A percentile compares a stretch with the other conserved stretches of the same genome.
These are phyloP conservation scores for Ormosia semicastrata DNA, from an alignment of 306 rosid species.

Conservation along the genomic window DNA sequence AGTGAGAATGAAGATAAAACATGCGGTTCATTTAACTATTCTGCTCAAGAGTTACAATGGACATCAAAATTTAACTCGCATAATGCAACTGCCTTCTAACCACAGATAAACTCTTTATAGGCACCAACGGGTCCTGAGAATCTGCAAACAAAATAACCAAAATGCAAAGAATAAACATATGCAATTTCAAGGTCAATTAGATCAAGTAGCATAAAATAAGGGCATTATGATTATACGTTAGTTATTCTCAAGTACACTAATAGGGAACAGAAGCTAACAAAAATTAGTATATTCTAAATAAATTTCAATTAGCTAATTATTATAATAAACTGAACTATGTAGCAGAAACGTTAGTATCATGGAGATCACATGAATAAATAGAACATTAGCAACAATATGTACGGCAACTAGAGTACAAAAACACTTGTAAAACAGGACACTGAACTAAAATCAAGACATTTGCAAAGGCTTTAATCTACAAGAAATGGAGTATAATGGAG, in stretches of 20 bases:
- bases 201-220: not conserved
- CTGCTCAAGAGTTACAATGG: conserved; percentile 10
- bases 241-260: not conserved
- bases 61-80: not conserved
- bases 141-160: conserved; percentile 29
- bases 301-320: not conserved
- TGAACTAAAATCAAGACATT: not conserved
- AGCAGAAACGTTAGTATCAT: not conserved
- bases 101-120: not conserved
- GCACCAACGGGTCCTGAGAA: not conserved
- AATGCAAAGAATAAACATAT: not conserved
- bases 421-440: not conserved
- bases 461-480: not conserved
- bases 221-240: not conserved
- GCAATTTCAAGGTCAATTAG: not conserved
- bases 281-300: not conserved
- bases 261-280: not conserved
- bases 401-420: not conserved
- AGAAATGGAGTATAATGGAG: not conserved
- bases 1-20: not conserved
- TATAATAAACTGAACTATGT: not conserved
- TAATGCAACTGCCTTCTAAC: conserved; percentile 11
- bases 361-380: not conserved
- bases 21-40: conserved; percentile 8
- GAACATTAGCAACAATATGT: not conserved